Evolutionary conservation across 345 rosid species (phyloP), one percentile per base, ranked within the genome.

Genomic region (Pistacia atlantica): DNA sequence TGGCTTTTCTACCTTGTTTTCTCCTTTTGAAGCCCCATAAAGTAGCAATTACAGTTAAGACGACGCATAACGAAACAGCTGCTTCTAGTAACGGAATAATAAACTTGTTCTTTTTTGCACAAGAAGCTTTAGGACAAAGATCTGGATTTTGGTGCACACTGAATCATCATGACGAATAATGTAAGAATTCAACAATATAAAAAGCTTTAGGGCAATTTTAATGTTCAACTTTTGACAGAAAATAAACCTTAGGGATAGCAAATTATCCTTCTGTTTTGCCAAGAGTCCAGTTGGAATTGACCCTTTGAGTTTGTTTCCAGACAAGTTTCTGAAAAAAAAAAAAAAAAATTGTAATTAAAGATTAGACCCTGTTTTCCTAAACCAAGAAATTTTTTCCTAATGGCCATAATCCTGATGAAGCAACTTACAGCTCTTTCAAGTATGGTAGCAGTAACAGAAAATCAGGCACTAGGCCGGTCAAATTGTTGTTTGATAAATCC

Each of bases 401-500:
- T 3, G 8, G 10, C 1, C 8, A 2, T 1, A 10, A 10, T 13
- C 12, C 8, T 51, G 9, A 51, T 11, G 8, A 10, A 58, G 9
- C 11, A 25, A 86, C 88, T 86, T 72, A 86, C 88, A 88, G 64
- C 52, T 67, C 25, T 31, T 66, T 76, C 76, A 88, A 77, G 45
- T 69, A 81, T 73, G 79, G 76, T 76, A 88, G 73, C 56, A 2
- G 38, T 11, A 81, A 74, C 9, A 89, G 83, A 78, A 89, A 87
- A 12, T 72, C 71, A 0, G 93, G 93, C 55, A 87, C 72, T 57
- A 31, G 37, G 5, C 90, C 92, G 0, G 72, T 79, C 80, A 89
- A 81, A 71, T 61, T 84, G 64, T 87, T 87, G 70, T 84, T 82
- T 20, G 90, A 87, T 56, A 87, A 82, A 67, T 89, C 90, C 77